These are phyloP conservation scores for Xylaria hypoxylon DNA, from an alignment of 2,329 filamentous ascomycete genomes.

Conservation along the genomic window DNA sequence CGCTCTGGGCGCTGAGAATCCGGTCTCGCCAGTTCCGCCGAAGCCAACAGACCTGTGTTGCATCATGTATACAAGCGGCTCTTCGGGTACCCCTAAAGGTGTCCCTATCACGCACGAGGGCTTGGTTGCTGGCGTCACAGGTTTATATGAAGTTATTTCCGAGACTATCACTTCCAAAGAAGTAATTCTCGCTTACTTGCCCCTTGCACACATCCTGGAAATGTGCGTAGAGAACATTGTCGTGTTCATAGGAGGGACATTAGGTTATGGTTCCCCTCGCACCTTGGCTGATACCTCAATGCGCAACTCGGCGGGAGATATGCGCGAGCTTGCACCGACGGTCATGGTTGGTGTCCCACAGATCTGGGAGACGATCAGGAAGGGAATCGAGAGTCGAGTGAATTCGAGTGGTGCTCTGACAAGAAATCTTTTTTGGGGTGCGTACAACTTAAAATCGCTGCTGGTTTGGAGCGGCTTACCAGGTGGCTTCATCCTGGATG, in stretches of 20 bases:
- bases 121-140: conserved; percentile 85
- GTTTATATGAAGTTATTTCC: conserved; percentile 81
- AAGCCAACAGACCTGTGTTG: conserved; percentile 83
- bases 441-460: conserved; percentile 69
- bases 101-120: conserved; percentile 84
- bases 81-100: conserved; percentile 89
- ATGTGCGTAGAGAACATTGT: conserved; percentile 94
- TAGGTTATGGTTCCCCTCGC: conserved; percentile 92
- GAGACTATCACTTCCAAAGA: conserved; percentile 83
- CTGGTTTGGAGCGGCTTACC: conserved; percentile 71
- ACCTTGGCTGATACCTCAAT: conserved; percentile 89
- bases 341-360: conserved; percentile 95
- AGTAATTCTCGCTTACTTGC: conserved; percentile 87
- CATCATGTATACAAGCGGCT: conserved; percentile 88
- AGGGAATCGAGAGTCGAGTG: conserved; percentile 87
- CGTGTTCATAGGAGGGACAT: conserved; percentile 87
- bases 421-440: conserved; percentile 81
- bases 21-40: conserved; percentile 77
- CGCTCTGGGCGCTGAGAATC: conserved; percentile 73
- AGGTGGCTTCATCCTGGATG: conserved; percentile 77
- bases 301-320: conserved; percentile 91
- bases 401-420: conserved; percentile 76
- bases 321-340: conserved; percentile 89
- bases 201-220: conserved; percentile 95
- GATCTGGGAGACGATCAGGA: conserved; percentile 97